Percentiles rank a stretch among this genome's conserved stretches.
Conservation (phyloP, 495 filamentous ascomycete species). For the Staphylotrichum tortipilum region DNA sequence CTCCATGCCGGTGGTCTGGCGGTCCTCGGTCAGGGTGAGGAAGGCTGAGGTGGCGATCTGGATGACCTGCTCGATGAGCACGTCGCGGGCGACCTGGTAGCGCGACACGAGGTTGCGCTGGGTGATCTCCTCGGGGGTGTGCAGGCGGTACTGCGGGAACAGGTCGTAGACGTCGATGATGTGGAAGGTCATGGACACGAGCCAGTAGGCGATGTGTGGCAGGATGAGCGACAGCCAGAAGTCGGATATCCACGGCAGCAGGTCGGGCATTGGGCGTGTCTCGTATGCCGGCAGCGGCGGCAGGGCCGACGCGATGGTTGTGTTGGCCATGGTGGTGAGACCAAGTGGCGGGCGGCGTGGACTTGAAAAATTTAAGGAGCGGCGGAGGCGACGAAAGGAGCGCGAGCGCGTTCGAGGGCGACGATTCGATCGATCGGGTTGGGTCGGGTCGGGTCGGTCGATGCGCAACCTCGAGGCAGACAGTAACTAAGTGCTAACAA, state of each 20-base stretch:
- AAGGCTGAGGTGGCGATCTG: constrained; percentile 60
- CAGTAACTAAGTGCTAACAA: too few species aligned
- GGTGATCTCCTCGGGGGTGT: constrained; percentile 81
- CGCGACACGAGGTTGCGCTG: constrained; percentile 79
- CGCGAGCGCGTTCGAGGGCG: too few species aligned
- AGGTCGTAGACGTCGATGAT: constrained; percentile 70
- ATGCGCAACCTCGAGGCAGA: too few species aligned
- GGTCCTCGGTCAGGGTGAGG: constrained; percentile 55
- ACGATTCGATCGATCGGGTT: too few species aligned
- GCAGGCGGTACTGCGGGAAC: constrained; percentile 79
- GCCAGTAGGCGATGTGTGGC: constrained; percentile 85
- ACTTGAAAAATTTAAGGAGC: too few species aligned
- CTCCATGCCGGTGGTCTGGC: constrained; percentile 60
- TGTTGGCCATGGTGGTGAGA: constrained; percentile 40
- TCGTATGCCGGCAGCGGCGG: constrained; percentile 74
- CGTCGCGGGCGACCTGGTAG: constrained; percentile 75
- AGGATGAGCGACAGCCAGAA: constrained; percentile 62
- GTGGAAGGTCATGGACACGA: constrained; percentile 78
- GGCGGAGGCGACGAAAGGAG: too few species aligned
- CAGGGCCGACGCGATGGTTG: constrained; percentile 39
- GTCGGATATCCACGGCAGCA: constrained; percentile 74
- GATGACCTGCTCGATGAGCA: constrained; percentile 80
- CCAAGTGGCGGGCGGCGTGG: too few species aligned
- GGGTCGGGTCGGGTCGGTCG: too few species aligned
- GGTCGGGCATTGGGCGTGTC: constrained; percentile 53